Evolutionary conservation across 108 stramenopile species (phyloP).

Genomic region (Skeletonema marinoi): DNA sequence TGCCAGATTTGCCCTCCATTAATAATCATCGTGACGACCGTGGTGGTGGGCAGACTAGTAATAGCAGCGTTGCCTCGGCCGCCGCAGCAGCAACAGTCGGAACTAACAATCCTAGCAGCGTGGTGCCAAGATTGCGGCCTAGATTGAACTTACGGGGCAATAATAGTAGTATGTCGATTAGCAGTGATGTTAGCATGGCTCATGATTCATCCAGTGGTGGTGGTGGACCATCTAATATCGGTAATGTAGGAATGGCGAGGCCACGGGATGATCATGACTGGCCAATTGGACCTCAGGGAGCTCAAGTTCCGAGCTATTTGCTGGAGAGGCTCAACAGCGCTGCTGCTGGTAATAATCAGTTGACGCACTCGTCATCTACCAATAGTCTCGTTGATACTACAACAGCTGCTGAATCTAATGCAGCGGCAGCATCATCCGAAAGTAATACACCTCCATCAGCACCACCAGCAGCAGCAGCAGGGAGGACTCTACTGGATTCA

Average conservation of each 20-base stretch:
- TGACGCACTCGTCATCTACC: background rate
- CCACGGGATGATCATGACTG: conserved; percentile 7
- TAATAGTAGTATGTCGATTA: too few relatives aligned
- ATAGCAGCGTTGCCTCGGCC: too few relatives aligned
- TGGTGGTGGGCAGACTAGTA: too few relatives aligned
- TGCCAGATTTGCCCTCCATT: too few relatives aligned
- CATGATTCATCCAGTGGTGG: background rate
- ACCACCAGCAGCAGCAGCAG: background rate
- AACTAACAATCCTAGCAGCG: too few relatives aligned
- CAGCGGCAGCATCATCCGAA: background rate
- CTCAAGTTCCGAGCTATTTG: conserved; percentile 19
- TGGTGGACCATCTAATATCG: background rate
- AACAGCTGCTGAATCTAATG: background rate
- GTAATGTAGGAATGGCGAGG: background rate
- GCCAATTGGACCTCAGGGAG: conserved; percentile 44
- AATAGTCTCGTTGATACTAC: background rate
- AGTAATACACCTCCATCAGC: background rate
- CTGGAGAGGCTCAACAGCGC: background rate
- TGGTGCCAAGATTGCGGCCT: too few relatives aligned
- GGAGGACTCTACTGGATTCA: background rate
- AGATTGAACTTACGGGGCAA: too few relatives aligned
- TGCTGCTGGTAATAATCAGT: background rate
- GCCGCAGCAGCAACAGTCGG: too few relatives aligned
- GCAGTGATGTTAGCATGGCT: too few relatives aligned
- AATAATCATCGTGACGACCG: too few relatives aligned